phyloP scores from a whole-genome alignment of 2,329 filamentous ascomycete species.

The Verticillium dahliae region DNA sequence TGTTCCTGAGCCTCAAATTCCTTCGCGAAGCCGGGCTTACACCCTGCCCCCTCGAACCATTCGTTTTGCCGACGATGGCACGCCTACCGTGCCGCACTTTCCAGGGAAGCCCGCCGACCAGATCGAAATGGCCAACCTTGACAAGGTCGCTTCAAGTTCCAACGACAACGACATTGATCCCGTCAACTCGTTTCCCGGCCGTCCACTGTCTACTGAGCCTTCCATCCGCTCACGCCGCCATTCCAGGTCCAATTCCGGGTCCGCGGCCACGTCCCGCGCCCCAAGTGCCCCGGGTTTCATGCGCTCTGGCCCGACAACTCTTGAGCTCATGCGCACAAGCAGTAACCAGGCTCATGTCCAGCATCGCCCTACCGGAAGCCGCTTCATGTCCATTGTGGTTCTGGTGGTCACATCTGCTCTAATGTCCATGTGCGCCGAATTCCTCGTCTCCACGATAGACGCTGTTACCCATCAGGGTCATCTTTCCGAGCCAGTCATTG shows the following conservation, averaged over 20 bases:
- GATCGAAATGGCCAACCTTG: slow-evolving; percentile 5
- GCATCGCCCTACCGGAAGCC: background rate
- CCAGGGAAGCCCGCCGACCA: background rate
- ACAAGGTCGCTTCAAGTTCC: background rate
- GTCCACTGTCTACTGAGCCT: slow-evolving; percentile 13
- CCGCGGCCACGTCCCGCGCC: slow-evolving; percentile 14
- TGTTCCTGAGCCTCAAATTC: background rate
- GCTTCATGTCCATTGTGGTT: slow-evolving; percentile 37
- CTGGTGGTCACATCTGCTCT: slow-evolving; percentile 47
- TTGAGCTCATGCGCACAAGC: slow-evolving; percentile 10
- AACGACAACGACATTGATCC: slow-evolving; percentile 3
- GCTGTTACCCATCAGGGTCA: slow-evolving; percentile 41
- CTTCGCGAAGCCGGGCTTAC: background rate
- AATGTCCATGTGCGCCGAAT: slow-evolving; percentile 55
- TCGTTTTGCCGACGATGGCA: slow-evolving; percentile 18
- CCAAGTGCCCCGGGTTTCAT: slow-evolving; percentile 11
- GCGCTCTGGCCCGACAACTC: slow-evolving; percentile 13
- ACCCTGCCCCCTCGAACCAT: slow-evolving; percentile 16
- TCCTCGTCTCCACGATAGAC: slow-evolving; percentile 53
- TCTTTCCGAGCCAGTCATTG: slow-evolving; percentile 52
- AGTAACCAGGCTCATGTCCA: background rate
- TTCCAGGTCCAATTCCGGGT: slow-evolving; percentile 18
- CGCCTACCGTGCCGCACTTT: background rate
- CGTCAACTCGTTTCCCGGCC: background rate
- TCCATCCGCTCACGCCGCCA: slow-evolving; percentile 12